phyloP scores from a whole-genome alignment of 2,329 filamentous ascomycete genomes.

The Hypoxylon sp. region DNA sequence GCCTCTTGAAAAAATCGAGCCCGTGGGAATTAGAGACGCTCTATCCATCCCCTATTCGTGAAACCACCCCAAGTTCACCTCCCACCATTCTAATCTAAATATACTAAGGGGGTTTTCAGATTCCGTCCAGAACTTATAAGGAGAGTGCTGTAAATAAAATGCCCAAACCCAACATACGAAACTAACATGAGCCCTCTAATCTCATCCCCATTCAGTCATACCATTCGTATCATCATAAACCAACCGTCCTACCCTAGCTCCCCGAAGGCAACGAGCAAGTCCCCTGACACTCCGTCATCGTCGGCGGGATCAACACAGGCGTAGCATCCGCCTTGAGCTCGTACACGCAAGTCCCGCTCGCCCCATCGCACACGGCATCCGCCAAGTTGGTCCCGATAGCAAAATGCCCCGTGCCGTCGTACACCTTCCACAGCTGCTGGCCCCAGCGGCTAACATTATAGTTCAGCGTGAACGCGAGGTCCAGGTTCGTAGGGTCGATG shows the following conservation, averaged over 20 bases:
- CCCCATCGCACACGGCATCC: background rate
- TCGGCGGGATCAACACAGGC: slow-evolving; percentile 18
- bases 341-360: slow-evolving; percentile 7
- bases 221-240: background rate
- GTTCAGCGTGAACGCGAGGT: slow-evolving; percentile 24
- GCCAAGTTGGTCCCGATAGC: slow-evolving; percentile 19
- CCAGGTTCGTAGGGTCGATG: slow-evolving; percentile 1
- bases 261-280: slow-evolving; percentile 25
- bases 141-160: background rate
- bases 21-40: background rate
- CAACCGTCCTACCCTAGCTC: background rate
- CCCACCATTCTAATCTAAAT: background rate
- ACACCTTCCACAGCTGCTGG: slow-evolving; percentile 27
- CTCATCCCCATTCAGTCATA: background rate
- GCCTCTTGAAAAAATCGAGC: background rate
- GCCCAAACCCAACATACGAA: background rate
- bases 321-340: background rate
- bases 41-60: background rate
- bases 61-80: background rate
- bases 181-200: background rate
- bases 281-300: slow-evolving; percentile 33
- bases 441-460: slow-evolving; percentile 36
- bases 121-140: background rate
- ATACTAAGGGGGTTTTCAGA: background rate
- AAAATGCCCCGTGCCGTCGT: slow-evolving; percentile 33